Conservation (phyloP, 805 yeast species). For the Priceomyces melissophilus region DNA sequence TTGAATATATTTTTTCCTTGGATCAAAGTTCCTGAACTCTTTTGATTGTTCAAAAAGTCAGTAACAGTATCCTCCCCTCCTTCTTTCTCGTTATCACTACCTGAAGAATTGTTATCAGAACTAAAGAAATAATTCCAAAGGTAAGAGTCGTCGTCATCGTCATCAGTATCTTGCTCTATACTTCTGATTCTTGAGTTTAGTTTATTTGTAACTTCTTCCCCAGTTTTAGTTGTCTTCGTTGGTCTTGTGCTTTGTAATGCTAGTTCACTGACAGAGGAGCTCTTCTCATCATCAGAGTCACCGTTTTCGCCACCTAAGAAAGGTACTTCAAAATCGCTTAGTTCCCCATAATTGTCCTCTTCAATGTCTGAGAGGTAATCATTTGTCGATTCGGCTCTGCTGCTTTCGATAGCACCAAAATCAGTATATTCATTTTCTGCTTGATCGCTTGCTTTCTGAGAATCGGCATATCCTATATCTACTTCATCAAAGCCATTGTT, state of each 20-base stretch:
- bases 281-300: slow-evolving; percentile 17
- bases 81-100: slow-evolving; percentile 18
- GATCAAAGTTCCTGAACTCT: slow-evolving; percentile 17
- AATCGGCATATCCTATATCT: slow-evolving; percentile 27
- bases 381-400: slow-evolving; percentile 28
- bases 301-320: slow-evolving; percentile 17
- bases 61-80: slow-evolving; percentile 9
- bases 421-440: slow-evolving; percentile 9
- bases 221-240: slow-evolving; percentile 4
- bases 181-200: slow-evolving; percentile 8
- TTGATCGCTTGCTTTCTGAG: not conserved
- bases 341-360: slow-evolving; percentile 41
- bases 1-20: slow-evolving; percentile 17
- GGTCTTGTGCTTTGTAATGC: not conserved
- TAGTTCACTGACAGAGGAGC: slow-evolving; percentile 14
- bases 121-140: slow-evolving; percentile 72
- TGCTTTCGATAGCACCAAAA: slow-evolving; percentile 8
- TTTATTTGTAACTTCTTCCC: not conserved
- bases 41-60: slow-evolving; percentile 18
- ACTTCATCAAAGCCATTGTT: slow-evolving; percentile 46
- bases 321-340: slow-evolving; percentile 34
- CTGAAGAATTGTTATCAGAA: slow-evolving; percentile 33
- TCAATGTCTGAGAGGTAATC: slow-evolving; percentile 15
- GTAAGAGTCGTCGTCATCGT: slow-evolving; percentile 65
- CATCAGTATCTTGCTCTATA: slow-evolving; percentile 16